Evolutionary conservation across 2,329 filamentous ascomycete species (phyloP).

Genomic region (Fusarium mundagurra): DNA sequence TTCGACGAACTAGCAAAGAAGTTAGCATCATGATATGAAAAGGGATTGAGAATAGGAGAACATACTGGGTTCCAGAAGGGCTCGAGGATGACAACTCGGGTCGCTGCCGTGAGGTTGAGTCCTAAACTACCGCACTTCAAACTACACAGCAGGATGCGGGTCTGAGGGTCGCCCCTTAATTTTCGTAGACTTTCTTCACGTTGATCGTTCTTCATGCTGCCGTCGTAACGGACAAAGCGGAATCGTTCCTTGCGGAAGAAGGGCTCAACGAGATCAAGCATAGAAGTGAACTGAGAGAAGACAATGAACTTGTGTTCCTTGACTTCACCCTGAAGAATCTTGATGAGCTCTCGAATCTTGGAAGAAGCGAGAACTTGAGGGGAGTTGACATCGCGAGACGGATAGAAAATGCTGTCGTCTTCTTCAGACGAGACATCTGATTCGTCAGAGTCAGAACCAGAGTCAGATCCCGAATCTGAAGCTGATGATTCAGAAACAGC

Average conservation of each 20-base stretch:
- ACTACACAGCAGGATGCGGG: slow-evolving; percentile 88
- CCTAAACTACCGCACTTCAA: slow-evolving; percentile 93
- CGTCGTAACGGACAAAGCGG: slow-evolving; percentile 89
- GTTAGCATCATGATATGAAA: slow-evolving; percentile 4
- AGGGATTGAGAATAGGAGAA: slow-evolving; percentile 35
- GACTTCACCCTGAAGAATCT: slow-evolving; percentile 82
- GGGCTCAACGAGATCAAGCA: slow-evolving; percentile 95
- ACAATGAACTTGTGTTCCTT: slow-evolving; percentile 95
- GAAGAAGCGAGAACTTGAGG: slow-evolving; percentile 75
- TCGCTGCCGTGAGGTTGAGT: slow-evolving; percentile 93
- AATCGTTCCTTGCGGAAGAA: slow-evolving; percentile 82
- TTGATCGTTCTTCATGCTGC: slow-evolving; percentile 91
- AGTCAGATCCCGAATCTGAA: slow-evolving; percentile 21
- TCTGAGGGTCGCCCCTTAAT: slow-evolving; percentile 78
- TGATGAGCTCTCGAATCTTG: slow-evolving; percentile 88
- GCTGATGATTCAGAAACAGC: slow-evolving; percentile 23
- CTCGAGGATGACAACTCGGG: slow-evolving; percentile 92
- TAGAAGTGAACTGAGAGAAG: slow-evolving; percentile 97
- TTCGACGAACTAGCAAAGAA: slow-evolving; percentile 80
- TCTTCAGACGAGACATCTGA: slow-evolving; percentile 47
- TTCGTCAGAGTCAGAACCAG: slow-evolving; percentile 39
- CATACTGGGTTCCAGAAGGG: slow-evolving; percentile 96
- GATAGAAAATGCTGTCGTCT: slow-evolving; percentile 47
- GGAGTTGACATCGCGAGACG: slow-evolving; percentile 35
- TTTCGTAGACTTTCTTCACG: slow-evolving; percentile 86